Base-by-base conservation (phyloP, 1,139 yeast genomes). In the Suhomyces choctaworum region DNA sequence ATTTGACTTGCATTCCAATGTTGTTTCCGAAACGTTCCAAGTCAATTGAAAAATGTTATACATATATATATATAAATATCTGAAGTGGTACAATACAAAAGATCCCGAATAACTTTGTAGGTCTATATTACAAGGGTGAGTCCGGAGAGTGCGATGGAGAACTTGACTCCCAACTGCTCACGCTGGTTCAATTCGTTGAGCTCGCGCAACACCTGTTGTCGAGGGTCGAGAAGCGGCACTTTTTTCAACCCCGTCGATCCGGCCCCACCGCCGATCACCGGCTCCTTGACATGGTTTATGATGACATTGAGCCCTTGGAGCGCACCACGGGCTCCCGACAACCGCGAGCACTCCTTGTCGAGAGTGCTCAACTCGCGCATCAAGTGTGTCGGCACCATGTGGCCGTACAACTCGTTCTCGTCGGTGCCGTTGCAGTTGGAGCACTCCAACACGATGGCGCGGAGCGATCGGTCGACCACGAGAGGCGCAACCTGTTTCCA, bases 221-320 rank as follows among this genome's bases (percentile, higher is more conserved):
- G 61, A 4, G 92, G 90, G 51, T 83, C 87, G 12, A 24, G 39
- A 5, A 38, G 37, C 32, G 52, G 36, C 3, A 25, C 17, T 8
- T 32, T 20, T 17, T 31, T 27, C 31, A 21, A 29, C 19, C 20
- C 25, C 16, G 16, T 28, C 25, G 29, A 16, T 22, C 24, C 32
- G 10, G 41, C 39, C 3, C 43, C 38, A 7, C 40, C 42, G 7
- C 41, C 42, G 9, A 45, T 46, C 26, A 53, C 42, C 2, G 66
- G 59, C 49, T 82, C 89, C 54, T 88, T 88, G 21, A 88, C 78
- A 52, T 88, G 97, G 4, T 82, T 80, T 2, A 88, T 69, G 1
- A 86, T 60, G 4, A 87, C 61, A 25, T 78, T 68, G 11, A 88
- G 52, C 1, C 70, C 78, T 10, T 56, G 39, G 12, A 82, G 56